Percentiles rank a stretch among this genome's conserved stretches.
Conservation (phyloP, 495 filamentous ascomycete species). For the Penicillium samsonianum region DNA sequence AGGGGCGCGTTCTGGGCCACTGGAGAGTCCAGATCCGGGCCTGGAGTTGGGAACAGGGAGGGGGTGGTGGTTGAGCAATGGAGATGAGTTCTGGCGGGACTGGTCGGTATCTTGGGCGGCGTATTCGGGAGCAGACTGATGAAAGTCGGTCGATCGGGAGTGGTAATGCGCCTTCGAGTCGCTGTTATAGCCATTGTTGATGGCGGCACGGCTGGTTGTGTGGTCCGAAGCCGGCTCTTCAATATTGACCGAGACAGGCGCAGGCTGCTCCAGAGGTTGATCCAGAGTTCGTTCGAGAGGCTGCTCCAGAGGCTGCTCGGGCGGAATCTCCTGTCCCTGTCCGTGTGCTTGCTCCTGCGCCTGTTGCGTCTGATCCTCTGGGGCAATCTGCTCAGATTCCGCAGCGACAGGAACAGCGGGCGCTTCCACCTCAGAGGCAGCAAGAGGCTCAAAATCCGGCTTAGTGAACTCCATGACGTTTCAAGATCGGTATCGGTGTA, state of each 20-base stretch:
- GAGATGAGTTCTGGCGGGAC: constrained; percentile 39
- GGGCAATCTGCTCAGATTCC: constrained; percentile 31
- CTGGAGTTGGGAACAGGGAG: constrained; percentile 47
- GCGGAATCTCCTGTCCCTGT: constrained; percentile 12
- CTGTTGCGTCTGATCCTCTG: constrained; percentile 28
- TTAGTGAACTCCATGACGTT: constrained; percentile 35
- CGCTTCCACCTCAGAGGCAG: constrained; percentile 27
- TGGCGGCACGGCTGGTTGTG: constrained; percentile 22
- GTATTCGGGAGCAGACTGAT: constrained; percentile 44
- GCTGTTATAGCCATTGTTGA: constrained; percentile 45
- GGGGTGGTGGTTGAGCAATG: constrained; percentile 45
- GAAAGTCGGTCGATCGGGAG: constrained; percentile 46
- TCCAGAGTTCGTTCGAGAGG: background rate
- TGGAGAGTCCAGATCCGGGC: constrained; percentile 53
- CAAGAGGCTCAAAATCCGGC: constrained; percentile 24
- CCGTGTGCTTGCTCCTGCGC: constrained; percentile 8
- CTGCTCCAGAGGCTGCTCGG: constrained; percentile 26
- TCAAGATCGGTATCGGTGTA: constrained; percentile 1
- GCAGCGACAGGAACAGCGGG: constrained; percentile 21
- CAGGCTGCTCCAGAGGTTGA: constrained; percentile 21
- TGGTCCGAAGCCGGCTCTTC: constrained; percentile 42
- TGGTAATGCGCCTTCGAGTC: constrained; percentile 49
- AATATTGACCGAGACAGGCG: constrained; percentile 30
- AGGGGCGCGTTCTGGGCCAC: constrained; percentile 42
- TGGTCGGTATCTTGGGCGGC: constrained; percentile 45